Percentiles rank a stretch among this genome's conserved stretches.
Conservation (phyloP, 257 asterid species). For the Nicotiana tabacum region DNA sequence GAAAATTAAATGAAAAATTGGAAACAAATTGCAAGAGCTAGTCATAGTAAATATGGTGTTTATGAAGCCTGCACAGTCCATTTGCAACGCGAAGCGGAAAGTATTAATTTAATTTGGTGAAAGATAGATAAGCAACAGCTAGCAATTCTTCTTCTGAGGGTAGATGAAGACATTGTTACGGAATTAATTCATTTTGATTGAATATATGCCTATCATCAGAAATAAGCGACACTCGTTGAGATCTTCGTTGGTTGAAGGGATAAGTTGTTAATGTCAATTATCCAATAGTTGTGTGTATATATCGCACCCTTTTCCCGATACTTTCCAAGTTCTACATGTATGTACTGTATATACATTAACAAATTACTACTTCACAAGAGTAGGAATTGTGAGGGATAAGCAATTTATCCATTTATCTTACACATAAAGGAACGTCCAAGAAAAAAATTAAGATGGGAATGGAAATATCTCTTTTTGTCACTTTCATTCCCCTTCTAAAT, state of each 20-base stretch:
- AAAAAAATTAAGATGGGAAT: too few species aligned
- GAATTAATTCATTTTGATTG: background rate
- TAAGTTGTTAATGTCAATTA: too few species aligned
- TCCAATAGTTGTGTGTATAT: too few species aligned
- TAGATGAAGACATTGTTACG: background rate
- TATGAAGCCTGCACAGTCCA: background rate
- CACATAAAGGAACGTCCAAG: too few species aligned
- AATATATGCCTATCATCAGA: background rate
- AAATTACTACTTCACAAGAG: too few species aligned
- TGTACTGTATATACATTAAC: too few species aligned
- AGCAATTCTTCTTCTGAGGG: background rate
- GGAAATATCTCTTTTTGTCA: too few species aligned
- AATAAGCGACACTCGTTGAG: background rate
- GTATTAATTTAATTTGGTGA: constrained; percentile 3
- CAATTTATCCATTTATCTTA: too few species aligned
- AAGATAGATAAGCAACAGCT: background rate
- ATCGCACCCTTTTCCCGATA: too few species aligned
- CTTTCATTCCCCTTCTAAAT: too few species aligned
- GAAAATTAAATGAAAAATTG: background rate
- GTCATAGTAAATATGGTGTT: background rate
- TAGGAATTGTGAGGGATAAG: too few species aligned
- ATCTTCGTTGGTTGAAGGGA: background rate
- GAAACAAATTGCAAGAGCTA: background rate
- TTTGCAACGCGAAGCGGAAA: background rate
- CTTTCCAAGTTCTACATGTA: too few species aligned